Conservation (phyloP, 2,329 filamentous ascomycete species). For the Colletotrichum aenigma region DNA sequence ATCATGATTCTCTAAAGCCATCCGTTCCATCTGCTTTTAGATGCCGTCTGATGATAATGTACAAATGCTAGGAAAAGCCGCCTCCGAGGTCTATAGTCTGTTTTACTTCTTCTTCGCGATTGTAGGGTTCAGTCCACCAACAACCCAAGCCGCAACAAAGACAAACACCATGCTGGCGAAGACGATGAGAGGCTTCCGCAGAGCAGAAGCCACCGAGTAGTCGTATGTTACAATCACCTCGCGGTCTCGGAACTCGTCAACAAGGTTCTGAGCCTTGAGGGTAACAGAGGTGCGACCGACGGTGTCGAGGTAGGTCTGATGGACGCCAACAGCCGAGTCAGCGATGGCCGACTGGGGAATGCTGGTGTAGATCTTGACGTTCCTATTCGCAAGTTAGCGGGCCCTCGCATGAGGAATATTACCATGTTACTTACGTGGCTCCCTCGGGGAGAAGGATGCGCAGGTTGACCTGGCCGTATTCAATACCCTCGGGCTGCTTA, state of each 20-base stretch:
- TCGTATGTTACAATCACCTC: slow-evolving; percentile 89
- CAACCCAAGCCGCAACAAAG: slow-evolving; percentile 74
- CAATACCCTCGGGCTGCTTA: slow-evolving; percentile 81
- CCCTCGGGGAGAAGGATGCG: slow-evolving; percentile 91
- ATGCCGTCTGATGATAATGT: slow-evolving; percentile 24
- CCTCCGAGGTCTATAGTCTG: neutral
- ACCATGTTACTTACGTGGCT: slow-evolving; percentile 67
- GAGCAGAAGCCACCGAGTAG: slow-evolving; percentile 72
- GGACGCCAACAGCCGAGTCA: slow-evolving; percentile 61
- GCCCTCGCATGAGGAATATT: neutral
- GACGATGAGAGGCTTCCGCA: slow-evolving; percentile 87
- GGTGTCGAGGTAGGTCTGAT: slow-evolving; percentile 94
- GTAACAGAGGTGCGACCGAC: slow-evolving; percentile 82
- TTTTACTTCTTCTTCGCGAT: slow-evolving; percentile 57
- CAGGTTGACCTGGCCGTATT: slow-evolving; percentile 81
- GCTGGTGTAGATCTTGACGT: slow-evolving; percentile 77
- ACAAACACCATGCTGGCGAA: slow-evolving; percentile 75
- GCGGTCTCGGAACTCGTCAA: slow-evolving; percentile 87
- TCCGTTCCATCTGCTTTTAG: slow-evolving; percentile 18
- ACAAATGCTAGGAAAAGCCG: slow-evolving; percentile 21
- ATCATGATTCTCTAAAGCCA: slow-evolving; percentile 21
- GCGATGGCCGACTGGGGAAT: slow-evolving; percentile 69
- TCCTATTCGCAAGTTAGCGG: slow-evolving; percentile 60
- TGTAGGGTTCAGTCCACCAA: slow-evolving; percentile 81
- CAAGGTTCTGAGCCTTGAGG: slow-evolving; percentile 82